phyloP scores from a whole-genome alignment of 768 basidiomycete genomes.

The Calocybe gangraenosa region DNA sequence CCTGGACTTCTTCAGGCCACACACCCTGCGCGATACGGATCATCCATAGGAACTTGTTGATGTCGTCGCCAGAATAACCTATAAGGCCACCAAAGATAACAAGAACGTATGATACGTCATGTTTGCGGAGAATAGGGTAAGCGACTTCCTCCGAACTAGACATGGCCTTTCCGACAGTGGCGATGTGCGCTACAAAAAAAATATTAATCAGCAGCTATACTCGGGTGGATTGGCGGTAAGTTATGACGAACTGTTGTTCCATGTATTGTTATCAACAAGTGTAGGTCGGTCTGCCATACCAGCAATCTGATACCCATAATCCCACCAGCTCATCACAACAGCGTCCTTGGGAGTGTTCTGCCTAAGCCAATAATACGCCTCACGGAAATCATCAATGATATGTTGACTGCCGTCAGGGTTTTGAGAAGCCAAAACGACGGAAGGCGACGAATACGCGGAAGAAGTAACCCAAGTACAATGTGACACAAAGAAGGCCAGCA shows the following conservation, averaged over 20 bases:
- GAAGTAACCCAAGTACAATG: slow-evolving; percentile 98
- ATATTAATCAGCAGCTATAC: slow-evolving; percentile 5
- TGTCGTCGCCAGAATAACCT: slow-evolving; percentile 97
- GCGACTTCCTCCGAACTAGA: slow-evolving; percentile 89
- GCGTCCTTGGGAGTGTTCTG: slow-evolving; percentile 91
- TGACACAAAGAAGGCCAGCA: slow-evolving; percentile 87
- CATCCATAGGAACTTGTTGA: slow-evolving; percentile 99
- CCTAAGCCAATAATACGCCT: slow-evolving; percentile 98
- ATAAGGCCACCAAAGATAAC: slow-evolving; percentile 96
- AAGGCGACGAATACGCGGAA: slow-evolving; percentile 94
- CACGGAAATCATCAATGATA: slow-evolving; percentile 98
- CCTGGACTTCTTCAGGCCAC: slow-evolving; percentile 98
- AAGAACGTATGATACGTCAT: slow-evolving; percentile 96
- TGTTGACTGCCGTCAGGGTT: slow-evolving; percentile 83
- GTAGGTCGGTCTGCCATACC: slow-evolving; percentile 98
- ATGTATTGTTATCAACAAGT: slow-evolving; percentile 97
- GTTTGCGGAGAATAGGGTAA: slow-evolving; percentile 94
- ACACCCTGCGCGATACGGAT: slow-evolving; percentile 91
- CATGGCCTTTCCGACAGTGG: slow-evolving; percentile 99
- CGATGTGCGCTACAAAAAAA: slow-evolving; percentile 74
- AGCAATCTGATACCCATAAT: slow-evolving; percentile 99
- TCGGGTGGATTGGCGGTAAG: not conserved
- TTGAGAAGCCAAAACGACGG: slow-evolving; percentile 85
- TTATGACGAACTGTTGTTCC: slow-evolving; percentile 89
- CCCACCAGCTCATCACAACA: slow-evolving; percentile 99